Evolutionary conservation across 2,329 filamentous ascomycete species (phyloP).

Genomic region (Talaromyces amestolkiae): DNA sequence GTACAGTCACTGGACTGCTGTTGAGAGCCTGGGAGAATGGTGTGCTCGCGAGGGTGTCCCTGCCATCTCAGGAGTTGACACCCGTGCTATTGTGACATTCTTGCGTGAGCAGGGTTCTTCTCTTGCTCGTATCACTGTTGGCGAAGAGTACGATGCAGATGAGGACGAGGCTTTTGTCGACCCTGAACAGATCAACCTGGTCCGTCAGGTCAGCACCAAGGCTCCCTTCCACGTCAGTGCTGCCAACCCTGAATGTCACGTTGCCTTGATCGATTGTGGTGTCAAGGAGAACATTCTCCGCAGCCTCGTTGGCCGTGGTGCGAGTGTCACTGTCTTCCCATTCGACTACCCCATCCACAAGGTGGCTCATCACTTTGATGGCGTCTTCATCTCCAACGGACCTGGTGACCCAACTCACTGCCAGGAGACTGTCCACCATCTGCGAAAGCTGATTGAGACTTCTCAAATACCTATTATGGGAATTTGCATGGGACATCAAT

Average conservation of each 20-base stretch:
- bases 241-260: slow-evolving; percentile 76
- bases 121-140: slow-evolving; percentile 87
- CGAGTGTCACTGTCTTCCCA: slow-evolving; percentile 90
- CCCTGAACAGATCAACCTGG: slow-evolving; percentile 93
- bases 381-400: slow-evolving; percentile 98
- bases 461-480: slow-evolving; percentile 93
- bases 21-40: slow-evolving; percentile 90
- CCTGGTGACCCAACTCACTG: slow-evolving; percentile 98
- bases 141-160: slow-evolving; percentile 97
- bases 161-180: slow-evolving; percentile 96
- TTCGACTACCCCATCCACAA: slow-evolving; percentile 98
- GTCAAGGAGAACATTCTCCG: slow-evolving; percentile 99
- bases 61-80: slow-evolving; percentile 94
- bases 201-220: slow-evolving; percentile 95
- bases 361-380: slow-evolving; percentile 95
- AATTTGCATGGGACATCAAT: slow-evolving; percentile 96
- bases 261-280: slow-evolving; percentile 95
- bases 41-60: slow-evolving; percentile 94
- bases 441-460: slow-evolving; percentile 83
- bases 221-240: slow-evolving; percentile 93
- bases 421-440: slow-evolving; percentile 88
- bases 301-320: slow-evolving; percentile 85
- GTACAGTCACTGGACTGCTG: slow-evolving; percentile 98
- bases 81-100: slow-evolving; percentile 91
- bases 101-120: slow-evolving; percentile 96